A percentile compares a stretch with the other conserved stretches of the same genome.
Evolutionary conservation across 768 basidiomycete species (phyloP).

Genomic region (Pisolithus tinctorius): DNA sequence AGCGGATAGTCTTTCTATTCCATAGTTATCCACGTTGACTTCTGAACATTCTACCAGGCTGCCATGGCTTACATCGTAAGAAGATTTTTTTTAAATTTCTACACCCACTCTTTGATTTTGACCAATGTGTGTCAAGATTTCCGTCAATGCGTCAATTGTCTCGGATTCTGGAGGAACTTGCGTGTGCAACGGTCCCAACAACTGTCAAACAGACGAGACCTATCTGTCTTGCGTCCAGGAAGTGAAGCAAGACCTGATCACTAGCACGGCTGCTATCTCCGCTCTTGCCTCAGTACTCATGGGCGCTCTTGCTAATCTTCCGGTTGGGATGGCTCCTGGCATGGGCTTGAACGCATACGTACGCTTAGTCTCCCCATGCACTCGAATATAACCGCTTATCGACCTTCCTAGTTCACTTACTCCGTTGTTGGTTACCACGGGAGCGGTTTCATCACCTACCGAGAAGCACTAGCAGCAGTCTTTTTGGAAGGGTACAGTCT

Average conservation of each 20-base stretch:
- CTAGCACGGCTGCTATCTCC: slow-evolving; percentile 71
- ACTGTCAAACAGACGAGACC: slow-evolving; percentile 43
- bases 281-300: slow-evolving; percentile 73
- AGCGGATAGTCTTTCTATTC: slow-evolving; percentile 14
- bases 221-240: slow-evolving; percentile 56
- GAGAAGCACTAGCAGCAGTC: slow-evolving; percentile 77
- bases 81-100: not conserved
- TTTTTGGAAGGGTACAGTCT: slow-evolving; percentile 77
- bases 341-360: slow-evolving; percentile 80
- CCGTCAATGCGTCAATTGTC: slow-evolving; percentile 79
- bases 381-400: not conserved
- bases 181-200: slow-evolving; percentile 56
- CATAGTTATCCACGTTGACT: slow-evolving; percentile 1
- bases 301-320: slow-evolving; percentile 82
- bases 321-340: slow-evolving; percentile 84
- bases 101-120: slow-evolving; percentile 4
- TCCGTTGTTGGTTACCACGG: slow-evolving; percentile 86
- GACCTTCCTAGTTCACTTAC: slow-evolving; percentile 61
- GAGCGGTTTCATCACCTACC: slow-evolving; percentile 58
- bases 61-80: slow-evolving; percentile 82
- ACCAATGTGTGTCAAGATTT: slow-evolving; percentile 42
- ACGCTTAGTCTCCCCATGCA: slow-evolving; percentile 18
- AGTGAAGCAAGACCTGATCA: slow-evolving; percentile 72
- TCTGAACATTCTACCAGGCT: slow-evolving; percentile 34
- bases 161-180: slow-evolving; percentile 77